A percentile compares a stretch with the other conserved stretches of the same genome.
Evolutionary conservation across 306 rosid genomes (phyloP).

Genomic region (Myrica gale): DNA sequence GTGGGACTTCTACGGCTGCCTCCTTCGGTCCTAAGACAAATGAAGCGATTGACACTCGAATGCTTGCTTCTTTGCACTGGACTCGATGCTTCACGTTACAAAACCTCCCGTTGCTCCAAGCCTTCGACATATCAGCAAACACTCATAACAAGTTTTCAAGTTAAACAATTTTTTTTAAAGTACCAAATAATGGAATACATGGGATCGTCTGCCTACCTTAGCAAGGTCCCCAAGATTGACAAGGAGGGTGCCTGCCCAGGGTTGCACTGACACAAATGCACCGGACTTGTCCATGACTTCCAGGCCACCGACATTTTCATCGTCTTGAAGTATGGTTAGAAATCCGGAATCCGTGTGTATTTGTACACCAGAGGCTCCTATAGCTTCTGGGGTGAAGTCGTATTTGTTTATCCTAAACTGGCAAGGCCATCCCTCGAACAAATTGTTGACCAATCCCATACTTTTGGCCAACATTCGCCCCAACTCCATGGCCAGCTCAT

Average conservation of each 20-base stretch:
- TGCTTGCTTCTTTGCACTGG: constrained; percentile 45
- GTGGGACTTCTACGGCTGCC: constrained; percentile 44
- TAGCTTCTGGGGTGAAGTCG: constrained; percentile 43
- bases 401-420: constrained; percentile 64
- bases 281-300: constrained; percentile 47
- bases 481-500: constrained; percentile 34
- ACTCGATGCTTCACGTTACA: constrained; percentile 53
- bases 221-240: constrained; percentile 59
- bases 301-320: constrained; percentile 63
- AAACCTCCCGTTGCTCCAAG: constrained; percentile 70
- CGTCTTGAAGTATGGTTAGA: constrained; percentile 63
- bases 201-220: constrained; percentile 27
- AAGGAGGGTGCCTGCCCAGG: constrained; percentile 44
- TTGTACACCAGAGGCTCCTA: constrained; percentile 50
- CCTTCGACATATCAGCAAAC: not conserved
- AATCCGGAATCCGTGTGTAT: constrained; percentile 57
- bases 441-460: constrained; percentile 32
- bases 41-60: constrained; percentile 46
- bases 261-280: constrained; percentile 39
- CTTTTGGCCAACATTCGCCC: constrained; percentile 48
- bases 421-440: constrained; percentile 47
- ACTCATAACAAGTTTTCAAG: not conserved
- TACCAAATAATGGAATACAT: not conserved
- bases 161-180: no score
- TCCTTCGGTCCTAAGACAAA: constrained; percentile 49